Conservation (phyloP, 768 basidiomycete genomes). For the Boletellus sp. region DNA sequence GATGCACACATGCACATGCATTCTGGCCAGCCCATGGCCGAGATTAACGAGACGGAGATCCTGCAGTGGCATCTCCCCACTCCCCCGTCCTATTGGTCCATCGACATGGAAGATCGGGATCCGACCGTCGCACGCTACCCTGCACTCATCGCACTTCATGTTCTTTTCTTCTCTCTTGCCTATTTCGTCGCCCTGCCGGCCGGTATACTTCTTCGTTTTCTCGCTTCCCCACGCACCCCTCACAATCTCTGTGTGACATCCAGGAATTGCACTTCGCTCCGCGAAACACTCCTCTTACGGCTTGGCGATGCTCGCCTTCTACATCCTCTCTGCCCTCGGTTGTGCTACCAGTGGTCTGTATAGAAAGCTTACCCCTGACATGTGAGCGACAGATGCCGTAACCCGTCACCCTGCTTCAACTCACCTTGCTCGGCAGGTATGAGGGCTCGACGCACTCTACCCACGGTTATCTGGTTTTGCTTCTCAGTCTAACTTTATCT, state of each 20-base stretch:
- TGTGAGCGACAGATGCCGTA: slow-evolving; percentile 47
- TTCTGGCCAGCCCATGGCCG: slow-evolving; percentile 46
- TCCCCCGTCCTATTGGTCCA: slow-evolving; percentile 78
- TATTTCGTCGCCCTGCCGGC: slow-evolving; percentile 82
- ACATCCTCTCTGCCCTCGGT: slow-evolving; percentile 57
- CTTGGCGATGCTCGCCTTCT: slow-evolving; percentile 59
- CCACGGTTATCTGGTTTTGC: slow-evolving; percentile 58
- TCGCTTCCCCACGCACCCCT: not conserved
- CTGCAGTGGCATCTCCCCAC: slow-evolving; percentile 61
- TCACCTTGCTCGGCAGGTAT: slow-evolving; percentile 49
- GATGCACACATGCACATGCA: slow-evolving; percentile 46
- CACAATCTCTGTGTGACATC: not conserved
- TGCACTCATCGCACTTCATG: slow-evolving; percentile 71
- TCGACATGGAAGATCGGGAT: slow-evolving; percentile 62
- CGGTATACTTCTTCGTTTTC: slow-evolving; percentile 46
- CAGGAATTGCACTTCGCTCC: slow-evolving; percentile 79
- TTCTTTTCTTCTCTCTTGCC: slow-evolving; percentile 67
- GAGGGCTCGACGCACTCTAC: slow-evolving; percentile 57
- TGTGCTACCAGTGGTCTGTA: slow-evolving; percentile 69
- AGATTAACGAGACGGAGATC: slow-evolving; percentile 77
- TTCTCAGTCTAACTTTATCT: slow-evolving; percentile 44
- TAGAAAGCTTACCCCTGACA: slow-evolving; percentile 73
- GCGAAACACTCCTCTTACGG: slow-evolving; percentile 66
- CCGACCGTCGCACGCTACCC: slow-evolving; percentile 48
- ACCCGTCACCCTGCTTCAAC: slow-evolving; percentile 1